phyloP scores from a whole-genome alignment of 306 rosid genomes.

The Canavalia ensiformis region DNA sequence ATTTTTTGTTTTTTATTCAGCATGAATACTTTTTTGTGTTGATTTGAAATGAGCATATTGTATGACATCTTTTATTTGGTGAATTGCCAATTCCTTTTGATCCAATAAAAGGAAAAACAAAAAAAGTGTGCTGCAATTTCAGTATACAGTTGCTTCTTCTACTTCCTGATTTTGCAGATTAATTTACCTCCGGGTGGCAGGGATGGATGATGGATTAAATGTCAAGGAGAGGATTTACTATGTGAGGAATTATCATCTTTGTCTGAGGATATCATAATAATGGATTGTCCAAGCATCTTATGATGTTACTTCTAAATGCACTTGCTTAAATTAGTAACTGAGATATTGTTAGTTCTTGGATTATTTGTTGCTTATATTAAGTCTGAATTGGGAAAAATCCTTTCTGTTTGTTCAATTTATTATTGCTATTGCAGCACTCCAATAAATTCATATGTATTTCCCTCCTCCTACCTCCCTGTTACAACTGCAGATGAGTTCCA shows the following conservation, averaged over 20 bases:
- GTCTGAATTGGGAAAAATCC: constrained; percentile 10
- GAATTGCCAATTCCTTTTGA: constrained; percentile 7
- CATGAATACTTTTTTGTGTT: constrained; percentile 7
- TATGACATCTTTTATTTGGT: constrained; percentile 39
- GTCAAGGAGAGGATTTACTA: constrained; percentile 84
- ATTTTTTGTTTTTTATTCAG: constrained; percentile 28
- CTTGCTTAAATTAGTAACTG: constrained; percentile 22
- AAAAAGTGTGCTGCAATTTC: constrained; percentile 32
- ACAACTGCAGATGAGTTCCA: constrained; percentile 80
- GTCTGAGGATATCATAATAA: constrained; percentile 41
- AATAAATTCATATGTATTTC: constrained; percentile 32
- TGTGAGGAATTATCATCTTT: constrained; percentile 64
- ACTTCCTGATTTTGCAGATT: constrained; percentile 65
- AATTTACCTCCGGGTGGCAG: constrained; percentile 89
- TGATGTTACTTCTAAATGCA: constrained; percentile 36
- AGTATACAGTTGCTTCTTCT: constrained; percentile 41
- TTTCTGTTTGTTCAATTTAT: constrained; percentile 27
- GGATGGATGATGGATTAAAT: constrained; percentile 95
- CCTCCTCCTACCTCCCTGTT: constrained; percentile 25
- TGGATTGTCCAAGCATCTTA: constrained; percentile 35
- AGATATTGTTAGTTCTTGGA: constrained; percentile 24
- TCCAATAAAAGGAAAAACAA: constrained; percentile 21
- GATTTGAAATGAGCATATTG: constrained; percentile 31
- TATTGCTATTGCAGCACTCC: constrained; percentile 22
- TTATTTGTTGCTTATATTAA: constrained; percentile 34